phyloP scores from a whole-genome alignment of 2,329 filamentous ascomycete genomes.

The Cercospora brassicicola region DNA sequence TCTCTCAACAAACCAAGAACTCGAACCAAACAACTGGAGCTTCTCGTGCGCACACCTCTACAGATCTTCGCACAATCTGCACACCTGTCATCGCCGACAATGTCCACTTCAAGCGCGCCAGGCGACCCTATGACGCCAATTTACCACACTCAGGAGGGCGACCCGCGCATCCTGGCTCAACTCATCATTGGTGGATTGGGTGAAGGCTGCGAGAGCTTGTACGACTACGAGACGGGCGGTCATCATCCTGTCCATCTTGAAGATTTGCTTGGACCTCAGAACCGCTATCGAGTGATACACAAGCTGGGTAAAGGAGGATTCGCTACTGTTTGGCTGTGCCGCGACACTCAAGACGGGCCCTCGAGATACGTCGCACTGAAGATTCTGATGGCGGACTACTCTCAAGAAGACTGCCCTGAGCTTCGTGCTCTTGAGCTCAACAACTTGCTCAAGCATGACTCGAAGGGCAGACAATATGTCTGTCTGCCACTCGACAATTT shows the following conservation, averaged over 20 bases:
- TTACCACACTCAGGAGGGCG: too few species aligned
- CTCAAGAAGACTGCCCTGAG: background rate
- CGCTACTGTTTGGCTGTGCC: background rate
- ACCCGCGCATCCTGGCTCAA: too few species aligned
- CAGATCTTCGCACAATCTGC: background rate
- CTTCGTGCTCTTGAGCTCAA: background rate
- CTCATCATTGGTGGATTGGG: too few species aligned
- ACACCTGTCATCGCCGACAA: background rate
- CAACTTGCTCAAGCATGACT: background rate
- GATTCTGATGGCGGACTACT: background rate
- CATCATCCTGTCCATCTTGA: background rate
- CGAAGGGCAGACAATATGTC: background rate
- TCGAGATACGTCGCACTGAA: background rate
- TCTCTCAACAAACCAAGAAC: background rate
- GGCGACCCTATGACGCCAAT: too few species aligned
- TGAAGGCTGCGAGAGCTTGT: background rate
- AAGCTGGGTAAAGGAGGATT: background rate
- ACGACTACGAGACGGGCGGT: background rate
- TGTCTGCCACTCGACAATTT: slow-evolving; percentile 38
- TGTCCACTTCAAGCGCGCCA: background rate
- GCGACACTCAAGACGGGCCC: background rate
- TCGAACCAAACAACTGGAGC: background rate
- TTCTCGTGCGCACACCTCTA: background rate
- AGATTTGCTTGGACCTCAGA: background rate
- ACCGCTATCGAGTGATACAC: background rate